Conservation (phyloP, 2,329 filamentous ascomycete species). For the Chaetothyriales sp. region DNA sequence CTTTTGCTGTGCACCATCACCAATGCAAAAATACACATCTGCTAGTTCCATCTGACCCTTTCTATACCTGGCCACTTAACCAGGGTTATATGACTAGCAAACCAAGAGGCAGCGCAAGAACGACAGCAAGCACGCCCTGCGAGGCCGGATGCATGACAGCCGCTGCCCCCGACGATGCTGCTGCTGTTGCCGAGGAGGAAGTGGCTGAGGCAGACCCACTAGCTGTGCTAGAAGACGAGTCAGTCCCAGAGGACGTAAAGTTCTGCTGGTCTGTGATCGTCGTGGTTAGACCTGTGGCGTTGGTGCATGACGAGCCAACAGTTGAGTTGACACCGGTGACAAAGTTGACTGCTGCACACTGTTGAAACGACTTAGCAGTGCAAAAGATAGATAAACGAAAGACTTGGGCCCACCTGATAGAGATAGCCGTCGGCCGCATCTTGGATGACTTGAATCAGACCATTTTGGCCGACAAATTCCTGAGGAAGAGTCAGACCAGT, state of each 20-base stretch:
- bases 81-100: not conserved
- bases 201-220: conserved; percentile 4
- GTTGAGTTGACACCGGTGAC: conserved; percentile 9
- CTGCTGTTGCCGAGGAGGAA: not conserved
- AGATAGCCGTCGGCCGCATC: conserved; percentile 9
- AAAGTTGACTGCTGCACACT: conserved; percentile 16
- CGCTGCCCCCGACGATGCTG: not conserved
- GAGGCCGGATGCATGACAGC: not conserved
- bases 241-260: conserved; percentile 4
- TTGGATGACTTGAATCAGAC: conserved; percentile 11
- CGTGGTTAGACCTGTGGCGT: conserved; percentile 42
- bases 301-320: conserved; percentile 39
- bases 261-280: conserved; percentile 11
- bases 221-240: conserved; percentile 1
- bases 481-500: conserved; percentile 33
- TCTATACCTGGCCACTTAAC: not conserved
- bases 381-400: not conserved
- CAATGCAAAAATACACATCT: not conserved
- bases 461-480: conserved; percentile 17
- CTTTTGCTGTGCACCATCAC: not conserved
- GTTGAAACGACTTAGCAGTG: not conserved
- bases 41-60: not conserved
- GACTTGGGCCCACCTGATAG: conserved; percentile 9
- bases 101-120: not conserved
- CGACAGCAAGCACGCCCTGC: not conserved